These are phyloP conservation scores for Hemileia vastatrix DNA, from an alignment of 1,284 basidiomycete species.

Conservation along the genomic window DNA sequence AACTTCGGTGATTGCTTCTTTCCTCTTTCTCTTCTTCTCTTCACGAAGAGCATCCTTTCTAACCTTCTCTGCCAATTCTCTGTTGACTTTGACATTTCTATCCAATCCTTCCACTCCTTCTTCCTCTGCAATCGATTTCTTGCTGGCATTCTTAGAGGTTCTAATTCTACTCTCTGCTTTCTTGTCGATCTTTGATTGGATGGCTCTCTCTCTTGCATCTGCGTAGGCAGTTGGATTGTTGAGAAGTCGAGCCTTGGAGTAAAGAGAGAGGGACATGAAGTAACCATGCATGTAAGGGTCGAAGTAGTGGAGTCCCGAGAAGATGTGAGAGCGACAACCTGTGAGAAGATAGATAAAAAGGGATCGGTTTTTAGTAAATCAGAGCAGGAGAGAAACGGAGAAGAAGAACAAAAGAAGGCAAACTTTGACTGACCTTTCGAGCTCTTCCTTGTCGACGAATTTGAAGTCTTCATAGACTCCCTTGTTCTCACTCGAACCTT, in stretches of 20 bases:
- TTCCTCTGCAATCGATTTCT: conserved; percentile 47
- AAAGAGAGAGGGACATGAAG: conserved; percentile 87
- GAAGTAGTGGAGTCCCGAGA: conserved; percentile 80
- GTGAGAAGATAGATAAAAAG: conserved; percentile 26
- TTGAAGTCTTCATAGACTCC: conserved; percentile 87
- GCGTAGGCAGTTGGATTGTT: conserved; percentile 91
- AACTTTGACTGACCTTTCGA: conserved; percentile 59
- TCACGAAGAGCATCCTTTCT: conserved; percentile 62
- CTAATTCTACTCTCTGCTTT: conserved; percentile 86
- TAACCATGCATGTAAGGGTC: conserved; percentile 99
- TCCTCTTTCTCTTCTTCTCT: conserved; percentile 53
- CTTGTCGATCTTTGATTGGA: conserved; percentile 81
- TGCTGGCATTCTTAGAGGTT: conserved; percentile 54
- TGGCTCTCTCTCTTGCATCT: conserved; percentile 78
- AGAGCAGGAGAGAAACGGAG: not conserved
- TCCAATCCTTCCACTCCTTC: conserved; percentile 34
- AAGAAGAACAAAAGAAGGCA: not conserved
- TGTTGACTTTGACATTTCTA: conserved; percentile 67
- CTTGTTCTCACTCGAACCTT: conserved; percentile 44
- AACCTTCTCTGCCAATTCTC: conserved; percentile 76
- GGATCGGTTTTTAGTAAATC: conserved; percentile 14
- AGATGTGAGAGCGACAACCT: conserved; percentile 87
- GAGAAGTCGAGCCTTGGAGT: conserved; percentile 88
- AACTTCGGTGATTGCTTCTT: conserved; percentile 31
- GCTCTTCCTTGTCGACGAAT: conserved; percentile 80